Percentiles rank a stretch among this genome's conserved stretches.
Evolutionary conservation across 2,329 filamentous ascomycete species (phyloP).

Genomic region (Talaromyces pinophilus): DNA sequence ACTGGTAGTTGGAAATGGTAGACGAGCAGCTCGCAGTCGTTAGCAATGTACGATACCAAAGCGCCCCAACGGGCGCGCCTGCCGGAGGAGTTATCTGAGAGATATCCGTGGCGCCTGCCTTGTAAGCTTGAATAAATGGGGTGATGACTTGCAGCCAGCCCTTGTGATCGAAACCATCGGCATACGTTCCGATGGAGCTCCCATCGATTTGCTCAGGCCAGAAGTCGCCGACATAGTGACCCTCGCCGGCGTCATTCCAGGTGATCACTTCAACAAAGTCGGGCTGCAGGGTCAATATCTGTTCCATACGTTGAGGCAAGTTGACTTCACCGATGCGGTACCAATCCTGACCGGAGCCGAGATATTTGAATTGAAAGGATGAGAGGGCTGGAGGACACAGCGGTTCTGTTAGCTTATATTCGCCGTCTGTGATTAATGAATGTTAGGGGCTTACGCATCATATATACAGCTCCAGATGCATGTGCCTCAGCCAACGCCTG

Average conservation of each 20-base stretch:
- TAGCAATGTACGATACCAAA: slow-evolving; percentile 20
- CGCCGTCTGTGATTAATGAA: background rate
- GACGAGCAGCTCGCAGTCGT: slow-evolving; percentile 16
- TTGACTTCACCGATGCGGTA: slow-evolving; percentile 19
- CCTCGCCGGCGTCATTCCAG: slow-evolving; percentile 21
- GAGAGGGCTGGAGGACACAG: background rate
- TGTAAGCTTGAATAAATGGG: slow-evolving; percentile 16
- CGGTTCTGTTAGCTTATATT: background rate
- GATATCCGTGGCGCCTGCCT: slow-evolving; percentile 4
- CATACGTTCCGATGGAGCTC: background rate
- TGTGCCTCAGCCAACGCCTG: background rate
- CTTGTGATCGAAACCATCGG: slow-evolving; percentile 20
- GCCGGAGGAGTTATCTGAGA: slow-evolving; percentile 3
- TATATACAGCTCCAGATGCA: slow-evolving; percentile 13
- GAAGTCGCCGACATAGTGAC: slow-evolving; percentile 19
- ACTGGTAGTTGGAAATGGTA: slow-evolving; percentile 12
- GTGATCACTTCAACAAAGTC: slow-evolving; percentile 19
- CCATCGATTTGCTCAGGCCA: slow-evolving; percentile 18
- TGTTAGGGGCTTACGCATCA: slow-evolving; percentile 10
- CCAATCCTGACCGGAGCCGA: slow-evolving; percentile 8
- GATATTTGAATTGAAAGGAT: slow-evolving; percentile 20
- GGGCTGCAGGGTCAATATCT: slow-evolving; percentile 12
- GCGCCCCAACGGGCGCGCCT: background rate
- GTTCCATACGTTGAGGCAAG: slow-evolving; percentile 9
- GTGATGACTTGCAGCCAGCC: slow-evolving; percentile 14